Conservation (phyloP, 768 basidiomycete genomes). For the Kwoniella sp. region DNA sequence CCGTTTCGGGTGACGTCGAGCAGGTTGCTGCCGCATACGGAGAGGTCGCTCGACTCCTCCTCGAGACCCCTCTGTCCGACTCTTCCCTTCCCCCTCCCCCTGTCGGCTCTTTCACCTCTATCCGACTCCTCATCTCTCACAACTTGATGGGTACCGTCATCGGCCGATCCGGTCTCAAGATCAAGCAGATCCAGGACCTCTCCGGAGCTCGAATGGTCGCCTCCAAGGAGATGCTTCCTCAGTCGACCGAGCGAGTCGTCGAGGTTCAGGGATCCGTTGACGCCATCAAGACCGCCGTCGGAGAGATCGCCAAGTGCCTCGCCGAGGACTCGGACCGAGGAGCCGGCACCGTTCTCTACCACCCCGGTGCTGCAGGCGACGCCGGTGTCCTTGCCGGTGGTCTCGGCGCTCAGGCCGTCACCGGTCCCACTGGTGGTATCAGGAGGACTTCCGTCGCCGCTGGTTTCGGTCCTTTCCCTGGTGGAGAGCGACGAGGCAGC, state of each 20-base stretch:
- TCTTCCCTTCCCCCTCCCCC: slow-evolving; percentile 65
- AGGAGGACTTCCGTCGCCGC: slow-evolving; percentile 42
- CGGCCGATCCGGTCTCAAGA: slow-evolving; percentile 91
- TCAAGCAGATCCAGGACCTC: slow-evolving; percentile 95
- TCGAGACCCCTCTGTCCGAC: slow-evolving; percentile 67
- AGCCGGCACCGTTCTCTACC: slow-evolving; percentile 88
- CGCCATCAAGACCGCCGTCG: slow-evolving; percentile 84
- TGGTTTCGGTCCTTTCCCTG: slow-evolving; percentile 32
- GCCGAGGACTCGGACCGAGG: slow-evolving; percentile 96
- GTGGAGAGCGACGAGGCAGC: slow-evolving; percentile 33
- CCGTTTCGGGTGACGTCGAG: slow-evolving; percentile 86
- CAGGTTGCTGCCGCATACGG: slow-evolving; percentile 94
- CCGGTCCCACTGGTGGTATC: slow-evolving; percentile 49
- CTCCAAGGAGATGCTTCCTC: slow-evolving; percentile 97
- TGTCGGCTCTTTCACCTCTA: slow-evolving; percentile 67
- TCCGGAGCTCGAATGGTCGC: slow-evolving; percentile 98
- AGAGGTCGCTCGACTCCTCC: slow-evolving; percentile 85
- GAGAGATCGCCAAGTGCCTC: slow-evolving; percentile 91
- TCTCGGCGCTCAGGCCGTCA: slow-evolving; percentile 47
- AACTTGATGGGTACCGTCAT: slow-evolving; percentile 99
- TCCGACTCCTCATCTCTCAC: slow-evolving; percentile 96
- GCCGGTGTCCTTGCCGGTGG: slow-evolving; percentile 51
- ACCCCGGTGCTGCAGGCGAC: slow-evolving; percentile 70
- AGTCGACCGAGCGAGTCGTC: slow-evolving; percentile 97
- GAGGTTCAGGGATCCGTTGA: slow-evolving; percentile 94